These are phyloP conservation scores for Thermomucor indicae-seudaticae DNA, from an alignment of 371 early-diverging fungal species.

Conservation along the genomic window DNA sequence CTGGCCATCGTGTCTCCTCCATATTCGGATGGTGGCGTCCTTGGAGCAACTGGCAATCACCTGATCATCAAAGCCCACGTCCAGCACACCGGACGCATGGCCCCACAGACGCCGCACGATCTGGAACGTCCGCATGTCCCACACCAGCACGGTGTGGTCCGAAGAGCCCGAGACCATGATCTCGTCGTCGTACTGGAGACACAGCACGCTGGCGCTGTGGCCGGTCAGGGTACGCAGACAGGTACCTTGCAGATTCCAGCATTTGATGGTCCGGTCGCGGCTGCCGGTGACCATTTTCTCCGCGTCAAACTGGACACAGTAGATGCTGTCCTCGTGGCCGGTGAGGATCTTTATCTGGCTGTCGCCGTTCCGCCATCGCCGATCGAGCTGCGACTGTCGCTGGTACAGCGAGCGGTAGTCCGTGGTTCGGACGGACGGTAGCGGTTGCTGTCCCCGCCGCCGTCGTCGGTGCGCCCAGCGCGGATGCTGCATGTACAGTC, in stretches of 20 bases:
- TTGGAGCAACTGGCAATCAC: constrained; percentile 88
- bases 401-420: constrained; percentile 17
- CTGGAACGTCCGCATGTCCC: constrained; percentile 64
- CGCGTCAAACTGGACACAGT: constrained; percentile 90
- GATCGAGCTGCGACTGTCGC: constrained; percentile 8
- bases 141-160: constrained; percentile 85
- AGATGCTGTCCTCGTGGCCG: constrained; percentile 92
- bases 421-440: not conserved
- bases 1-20: constrained; percentile 59
- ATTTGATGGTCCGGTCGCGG: constrained; percentile 81
- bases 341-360: constrained; percentile 27
- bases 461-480: constrained; percentile 1
- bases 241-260: constrained; percentile 62
- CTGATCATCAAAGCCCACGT: constrained; percentile 71
- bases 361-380: constrained; percentile 34
- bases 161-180: constrained; percentile 90
- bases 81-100: constrained; percentile 77
- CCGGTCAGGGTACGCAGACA: constrained; percentile 74
- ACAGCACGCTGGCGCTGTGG: constrained; percentile 88
- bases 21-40: constrained; percentile 87
- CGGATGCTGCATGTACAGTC: constrained; percentile 10
- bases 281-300: constrained; percentile 87
- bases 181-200: constrained; percentile 78
- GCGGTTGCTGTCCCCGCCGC: not conserved
- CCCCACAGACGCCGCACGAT: constrained; percentile 28